A percentile compares a stretch with the other conserved stretches of the same genome.
Evolutionary conservation across 2,329 filamentous ascomycete species (phyloP).

Genomic region (Fusarium newnesense): DNA sequence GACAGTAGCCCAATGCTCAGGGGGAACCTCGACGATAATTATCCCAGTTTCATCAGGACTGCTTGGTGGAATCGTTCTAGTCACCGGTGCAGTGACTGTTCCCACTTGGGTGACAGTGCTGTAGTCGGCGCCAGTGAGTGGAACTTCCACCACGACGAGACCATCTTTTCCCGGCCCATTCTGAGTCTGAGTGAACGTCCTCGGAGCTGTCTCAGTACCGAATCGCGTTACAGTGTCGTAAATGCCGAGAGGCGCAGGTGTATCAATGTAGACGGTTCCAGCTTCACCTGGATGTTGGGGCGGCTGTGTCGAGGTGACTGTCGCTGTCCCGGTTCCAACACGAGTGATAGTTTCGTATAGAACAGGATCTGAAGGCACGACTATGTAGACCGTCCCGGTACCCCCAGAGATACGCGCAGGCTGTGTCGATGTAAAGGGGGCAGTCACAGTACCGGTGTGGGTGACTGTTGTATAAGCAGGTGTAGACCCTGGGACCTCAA

Average conservation of each 20-base stretch:
- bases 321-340: neutral
- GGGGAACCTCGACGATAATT: neutral
- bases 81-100: neutral
- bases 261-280: neutral
- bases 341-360: constrained; percentile 5
- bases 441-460: fast-evolving
- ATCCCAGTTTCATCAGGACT: neutral
- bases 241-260: neutral
- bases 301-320: neutral
- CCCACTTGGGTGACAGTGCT: neutral
- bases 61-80: neutral
- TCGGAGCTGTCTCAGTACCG: neutral
- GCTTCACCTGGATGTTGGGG: neutral
- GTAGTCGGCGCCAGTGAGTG: neutral
- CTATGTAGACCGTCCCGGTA: neutral
- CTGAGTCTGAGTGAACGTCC: neutral
- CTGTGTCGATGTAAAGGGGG: neutral
- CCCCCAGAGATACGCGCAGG: neutral
- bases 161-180: neutral
- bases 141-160: neutral
- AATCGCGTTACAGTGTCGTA: neutral
- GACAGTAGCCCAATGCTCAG: neutral
- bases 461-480: neutral
- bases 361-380: neutral
- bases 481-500: neutral